Percentiles rank a stretch among this genome's conserved stretches.
Evolutionary conservation across 2,329 filamentous ascomycete genomes (phyloP).

Genomic region (Alternaria sp.): DNA sequence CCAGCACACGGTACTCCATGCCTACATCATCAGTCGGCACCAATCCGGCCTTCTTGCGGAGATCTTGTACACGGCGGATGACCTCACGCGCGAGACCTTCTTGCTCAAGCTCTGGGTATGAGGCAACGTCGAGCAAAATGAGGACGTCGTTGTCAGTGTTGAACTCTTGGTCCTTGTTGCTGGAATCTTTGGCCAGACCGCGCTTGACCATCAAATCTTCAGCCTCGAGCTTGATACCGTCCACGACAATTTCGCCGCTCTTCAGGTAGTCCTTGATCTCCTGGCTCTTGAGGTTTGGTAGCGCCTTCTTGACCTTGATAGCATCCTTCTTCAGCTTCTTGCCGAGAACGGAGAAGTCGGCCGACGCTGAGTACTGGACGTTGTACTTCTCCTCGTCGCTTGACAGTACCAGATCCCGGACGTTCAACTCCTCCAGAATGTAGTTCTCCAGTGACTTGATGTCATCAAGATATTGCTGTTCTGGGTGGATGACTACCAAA

Average conservation of each 20-base stretch:
- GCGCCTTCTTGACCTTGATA: constrained; percentile 86
- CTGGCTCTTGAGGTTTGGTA: constrained; percentile 79
- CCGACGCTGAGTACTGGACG: constrained; percentile 87
- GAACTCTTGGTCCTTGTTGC: constrained; percentile 78
- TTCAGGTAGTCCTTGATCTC: constrained; percentile 82
- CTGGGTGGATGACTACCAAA: constrained; percentile 85
- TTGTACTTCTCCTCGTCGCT: constrained; percentile 90
- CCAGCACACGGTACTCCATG: constrained; percentile 88
- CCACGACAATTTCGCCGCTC: constrained; percentile 78
- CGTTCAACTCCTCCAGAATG: constrained; percentile 89
- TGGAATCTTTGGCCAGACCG: constrained; percentile 75
- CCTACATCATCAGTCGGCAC: constrained; percentile 92
- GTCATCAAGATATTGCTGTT: constrained; percentile 84
- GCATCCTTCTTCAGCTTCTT: constrained; percentile 98
- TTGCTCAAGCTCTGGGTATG: constrained; percentile 84
- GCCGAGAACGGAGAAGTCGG: constrained; percentile 92
- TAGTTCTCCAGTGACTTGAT: constrained; percentile 86
- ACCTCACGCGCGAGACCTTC: constrained; percentile 92
- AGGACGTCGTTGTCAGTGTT: constrained; percentile 91
- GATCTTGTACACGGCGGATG: constrained; percentile 88
- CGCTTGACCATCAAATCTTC: constrained; percentile 86
- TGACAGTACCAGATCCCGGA: constrained; percentile 83
- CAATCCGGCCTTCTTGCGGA: constrained; percentile 92
- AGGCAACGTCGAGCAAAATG: constrained; percentile 83
- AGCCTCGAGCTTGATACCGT: constrained; percentile 81